phyloP scores from a whole-genome alignment of 2,329 filamentous ascomycete genomes.

The Fusarium sp. region DNA sequence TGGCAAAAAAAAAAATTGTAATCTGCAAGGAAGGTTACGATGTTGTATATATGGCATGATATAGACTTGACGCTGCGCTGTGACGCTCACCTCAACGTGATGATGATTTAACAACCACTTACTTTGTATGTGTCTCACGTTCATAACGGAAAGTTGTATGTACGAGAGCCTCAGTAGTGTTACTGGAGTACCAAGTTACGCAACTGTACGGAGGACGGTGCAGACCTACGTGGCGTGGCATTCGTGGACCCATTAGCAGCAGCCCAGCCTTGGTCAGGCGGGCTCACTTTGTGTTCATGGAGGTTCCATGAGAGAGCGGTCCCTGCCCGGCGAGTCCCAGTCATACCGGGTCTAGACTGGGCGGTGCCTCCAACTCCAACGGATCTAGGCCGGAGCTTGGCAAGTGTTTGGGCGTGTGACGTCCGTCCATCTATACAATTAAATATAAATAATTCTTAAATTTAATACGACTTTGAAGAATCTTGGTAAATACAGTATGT shows the following conservation, averaged over 20 bases:
- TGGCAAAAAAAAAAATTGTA: not conserved
- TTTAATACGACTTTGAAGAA: not conserved
- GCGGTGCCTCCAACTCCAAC: too few relatives aligned
- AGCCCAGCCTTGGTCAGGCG: conserved; percentile 27
- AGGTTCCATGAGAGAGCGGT: not conserved
- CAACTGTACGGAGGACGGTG: not conserved
- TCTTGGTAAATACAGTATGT: not conserved
- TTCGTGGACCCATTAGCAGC: not conserved
- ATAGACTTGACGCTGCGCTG: conserved; percentile 7
- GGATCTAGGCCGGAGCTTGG: conserved; percentile 3
- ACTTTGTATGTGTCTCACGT: not conserved
- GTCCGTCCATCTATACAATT: not conserved
- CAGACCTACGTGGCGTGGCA: not conserved
- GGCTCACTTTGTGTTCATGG: not conserved
- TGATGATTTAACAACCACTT: conserved; percentile 32
- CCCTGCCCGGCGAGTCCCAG: not conserved
- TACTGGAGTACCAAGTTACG: not conserved
- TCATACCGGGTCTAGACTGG: not conserved
- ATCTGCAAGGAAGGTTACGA: not conserved
- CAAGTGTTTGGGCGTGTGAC: conserved; percentile 10
- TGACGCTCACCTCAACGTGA: conserved; percentile 20
- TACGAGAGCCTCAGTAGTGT: conserved; percentile 7
- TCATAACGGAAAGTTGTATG: not conserved
- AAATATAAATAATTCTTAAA: not conserved
- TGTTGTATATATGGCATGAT: conserved; percentile 5